phyloP scores from a whole-genome alignment of 148 eudicot genomes.

The Persicaria tinctoria region DNA sequence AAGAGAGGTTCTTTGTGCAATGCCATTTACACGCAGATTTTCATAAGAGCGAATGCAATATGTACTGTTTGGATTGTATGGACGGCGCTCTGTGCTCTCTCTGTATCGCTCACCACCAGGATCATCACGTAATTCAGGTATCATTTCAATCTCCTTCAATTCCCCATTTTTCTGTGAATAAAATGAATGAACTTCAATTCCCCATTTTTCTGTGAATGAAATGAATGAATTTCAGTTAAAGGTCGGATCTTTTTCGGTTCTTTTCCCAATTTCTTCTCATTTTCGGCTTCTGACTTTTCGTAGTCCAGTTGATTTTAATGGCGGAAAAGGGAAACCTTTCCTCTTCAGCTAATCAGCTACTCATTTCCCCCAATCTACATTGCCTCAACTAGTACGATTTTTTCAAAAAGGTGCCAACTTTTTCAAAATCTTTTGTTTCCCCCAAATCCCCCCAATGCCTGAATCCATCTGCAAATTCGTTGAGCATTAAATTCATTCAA shows the following conservation, averaged over 20 bases:
- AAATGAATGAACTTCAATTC: no score
- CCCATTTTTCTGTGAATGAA: no score
- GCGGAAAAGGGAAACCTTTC: not conserved
- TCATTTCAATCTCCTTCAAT: not conserved
- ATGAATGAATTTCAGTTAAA: no score
- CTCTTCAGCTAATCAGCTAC: not conserved
- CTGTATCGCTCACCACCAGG: slow-evolving; percentile 55
- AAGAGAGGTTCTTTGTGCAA: slow-evolving; percentile 60
- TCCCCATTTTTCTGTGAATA: no score
- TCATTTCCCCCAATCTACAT: not conserved
- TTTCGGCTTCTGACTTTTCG: not conserved
- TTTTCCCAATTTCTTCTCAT: no score
- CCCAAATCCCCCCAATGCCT: not conserved
- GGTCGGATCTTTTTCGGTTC: no score
- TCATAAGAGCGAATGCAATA: slow-evolving; percentile 87
- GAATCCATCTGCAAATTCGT: slow-evolving; percentile 3
- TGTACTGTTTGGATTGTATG: slow-evolving; percentile 88
- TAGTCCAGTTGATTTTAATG: not conserved
- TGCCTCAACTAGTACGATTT: not conserved
- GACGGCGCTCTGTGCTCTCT: slow-evolving; percentile 70
- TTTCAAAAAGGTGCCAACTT: not conserved
- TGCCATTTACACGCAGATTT: slow-evolving; percentile 70
- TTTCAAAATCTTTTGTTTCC: not conserved
- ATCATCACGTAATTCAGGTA: slow-evolving; percentile 84
- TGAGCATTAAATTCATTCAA: not conserved